phyloP scores from a whole-genome alignment of 2,329 filamentous ascomycete species.

The Trichoderma polysporum region DNA sequence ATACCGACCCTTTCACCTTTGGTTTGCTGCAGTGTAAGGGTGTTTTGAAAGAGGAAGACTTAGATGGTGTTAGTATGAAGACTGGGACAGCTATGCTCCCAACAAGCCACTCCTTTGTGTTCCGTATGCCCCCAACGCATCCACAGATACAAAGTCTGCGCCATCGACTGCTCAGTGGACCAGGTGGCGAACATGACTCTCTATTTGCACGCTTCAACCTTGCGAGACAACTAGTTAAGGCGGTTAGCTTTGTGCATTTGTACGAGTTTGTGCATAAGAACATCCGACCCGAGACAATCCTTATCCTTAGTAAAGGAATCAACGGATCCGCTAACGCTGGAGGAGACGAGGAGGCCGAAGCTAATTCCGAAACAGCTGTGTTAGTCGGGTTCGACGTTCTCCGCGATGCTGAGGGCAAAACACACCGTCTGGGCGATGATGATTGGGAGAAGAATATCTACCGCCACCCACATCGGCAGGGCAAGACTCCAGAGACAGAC shows the following conservation, averaged over 20 bases:
- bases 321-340: neutral
- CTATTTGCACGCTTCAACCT: constrained; percentile 36
- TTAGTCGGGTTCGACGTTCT: constrained; percentile 23
- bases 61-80: neutral
- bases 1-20: constrained; percentile 6
- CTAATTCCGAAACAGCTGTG: neutral
- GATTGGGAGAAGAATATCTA: constrained; percentile 42
- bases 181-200: constrained; percentile 7
- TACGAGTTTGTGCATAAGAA: constrained; percentile 48
- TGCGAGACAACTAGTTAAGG: constrained; percentile 34
- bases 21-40: constrained; percentile 5
- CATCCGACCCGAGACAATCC: constrained; percentile 43
- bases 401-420: constrained; percentile 21
- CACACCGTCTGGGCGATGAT: neutral
- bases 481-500: constrained; percentile 34
- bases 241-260: constrained; percentile 37
- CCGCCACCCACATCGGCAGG: constrained; percentile 49
- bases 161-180: neutral
- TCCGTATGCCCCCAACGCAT: neutral
- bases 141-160: neutral
- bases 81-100: neutral
- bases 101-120: neutral
- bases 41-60: neutral
- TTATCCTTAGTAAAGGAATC: constrained; percentile 31
- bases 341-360: neutral